Evolutionary conservation across 441 rosid genomes (phyloP).

Genomic region (Populus trichocarpa): DNA sequence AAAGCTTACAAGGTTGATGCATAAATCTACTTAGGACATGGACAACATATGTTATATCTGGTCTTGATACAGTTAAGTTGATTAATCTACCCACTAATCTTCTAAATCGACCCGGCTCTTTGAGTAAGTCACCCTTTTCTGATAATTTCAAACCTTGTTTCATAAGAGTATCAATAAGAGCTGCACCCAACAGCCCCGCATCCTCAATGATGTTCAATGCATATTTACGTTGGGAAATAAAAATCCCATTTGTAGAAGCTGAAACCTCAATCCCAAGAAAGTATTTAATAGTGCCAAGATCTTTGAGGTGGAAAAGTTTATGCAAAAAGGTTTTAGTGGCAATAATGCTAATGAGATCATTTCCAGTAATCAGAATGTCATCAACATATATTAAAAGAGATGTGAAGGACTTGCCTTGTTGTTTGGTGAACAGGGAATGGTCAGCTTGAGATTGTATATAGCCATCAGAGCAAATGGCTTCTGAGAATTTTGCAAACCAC

Average conservation of each 20-base stretch:
- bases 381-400: neutral
- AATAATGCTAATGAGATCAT: neutral
- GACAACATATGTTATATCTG: neutral
- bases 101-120: neutral
- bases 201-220: neutral
- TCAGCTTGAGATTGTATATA: neutral
- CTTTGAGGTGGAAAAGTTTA: neutral
- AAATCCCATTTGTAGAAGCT: neutral
- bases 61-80: constrained; percentile 6
- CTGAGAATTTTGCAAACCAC: neutral
- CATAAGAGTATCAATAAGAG: neutral
- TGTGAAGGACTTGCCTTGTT: neutral
- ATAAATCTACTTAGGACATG: neutral
- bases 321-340: neutral
- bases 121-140: neutral
- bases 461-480: fast-evolving
- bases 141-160: neutral
- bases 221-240: neutral
- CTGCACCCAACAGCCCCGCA: neutral
- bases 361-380: neutral
- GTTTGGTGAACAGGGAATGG: neutral
- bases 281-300: neutral
- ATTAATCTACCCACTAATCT: neutral
- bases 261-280: neutral
- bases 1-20: too few relatives aligned